Evolutionary conservation across 176 grass and related monocot genomes (phyloP).

Genomic region (Phragmites australis): DNA sequence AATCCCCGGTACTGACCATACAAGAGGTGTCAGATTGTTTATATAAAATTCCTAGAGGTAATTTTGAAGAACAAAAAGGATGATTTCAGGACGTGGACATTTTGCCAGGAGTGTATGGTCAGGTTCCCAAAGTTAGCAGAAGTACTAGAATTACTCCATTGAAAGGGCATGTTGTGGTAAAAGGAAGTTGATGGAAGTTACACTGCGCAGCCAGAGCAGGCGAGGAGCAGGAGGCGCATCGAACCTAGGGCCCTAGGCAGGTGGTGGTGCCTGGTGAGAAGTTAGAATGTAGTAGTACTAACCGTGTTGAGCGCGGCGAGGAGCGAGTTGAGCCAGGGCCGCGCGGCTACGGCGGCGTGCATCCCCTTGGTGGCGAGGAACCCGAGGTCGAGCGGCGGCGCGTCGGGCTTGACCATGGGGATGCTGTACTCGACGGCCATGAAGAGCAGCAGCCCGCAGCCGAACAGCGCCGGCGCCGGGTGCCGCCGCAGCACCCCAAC

Average conservation of each 20-base stretch:
- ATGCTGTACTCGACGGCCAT: slow-evolving; percentile 97
- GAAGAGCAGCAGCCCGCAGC: slow-evolving; percentile 63
- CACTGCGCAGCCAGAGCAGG: neutral
- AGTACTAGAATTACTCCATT: neutral
- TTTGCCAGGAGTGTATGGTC: neutral
- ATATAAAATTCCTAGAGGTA: too few relatives aligned
- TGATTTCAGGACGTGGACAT: neutral
- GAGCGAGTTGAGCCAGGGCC: slow-evolving; percentile 68
- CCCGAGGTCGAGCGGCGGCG: slow-evolving; percentile 76
- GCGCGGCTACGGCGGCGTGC: slow-evolving; percentile 52
- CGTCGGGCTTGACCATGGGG: slow-evolving; percentile 59
- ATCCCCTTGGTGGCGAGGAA: slow-evolving; percentile 58
- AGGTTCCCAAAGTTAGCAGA: neutral
- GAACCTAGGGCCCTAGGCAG: neutral
- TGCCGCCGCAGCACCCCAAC: slow-evolving; percentile 37
- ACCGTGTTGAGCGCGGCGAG: slow-evolving; percentile 95
- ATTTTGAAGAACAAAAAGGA: neutral
- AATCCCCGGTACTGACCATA: too few relatives aligned
- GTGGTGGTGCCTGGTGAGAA: neutral
- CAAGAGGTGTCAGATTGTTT: neutral
- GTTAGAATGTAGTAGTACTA: neutral
- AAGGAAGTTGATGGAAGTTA: neutral
- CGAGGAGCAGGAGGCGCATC: neutral
- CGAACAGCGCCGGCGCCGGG: slow-evolving; percentile 56
- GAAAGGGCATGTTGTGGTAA: neutral